Evolutionary conservation across 2,329 filamentous ascomycete species (phyloP), one percentile per base, ranked within the genome.

Genomic region (Ilyonectria sp.): DNA sequence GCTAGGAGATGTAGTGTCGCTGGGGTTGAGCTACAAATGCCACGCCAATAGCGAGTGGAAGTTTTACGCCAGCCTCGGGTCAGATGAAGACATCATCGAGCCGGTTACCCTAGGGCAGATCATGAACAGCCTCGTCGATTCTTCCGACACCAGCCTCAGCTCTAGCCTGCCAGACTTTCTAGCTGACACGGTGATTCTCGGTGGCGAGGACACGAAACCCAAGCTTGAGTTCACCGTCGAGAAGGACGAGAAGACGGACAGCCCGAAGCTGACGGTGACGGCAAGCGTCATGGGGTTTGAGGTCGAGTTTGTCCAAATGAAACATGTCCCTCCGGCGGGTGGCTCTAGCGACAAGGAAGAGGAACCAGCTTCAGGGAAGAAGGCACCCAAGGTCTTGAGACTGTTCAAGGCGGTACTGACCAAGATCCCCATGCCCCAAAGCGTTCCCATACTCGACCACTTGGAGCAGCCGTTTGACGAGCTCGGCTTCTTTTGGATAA

Each of bases 381-480:
- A 46, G 43, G n/a, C 43, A 7, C n/a, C 9, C 43, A 21, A 46
- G 43, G 43, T 46, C n/a, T 46, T 46, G 43, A 53, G 72, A 3
- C 31, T 74, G 3, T 65, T 74, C 50, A 66, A 74, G 69, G 31
- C 60, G 6, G 43, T 46, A 7, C 43, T 46, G n/a, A 46, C n/a
- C 43, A 23, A 46, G 43, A 46, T 46, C 3, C 43, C n/a, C 19
- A 46, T 46, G 43, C 43, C 43, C 43, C 9, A 46, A 19, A 68
- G 75, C 7, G 59, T 81, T 11, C 77, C 77, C 1, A 46, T 80
- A 1, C 67, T 81, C 9, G 79, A 79, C 1, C 67, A 71, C 15
- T 26, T 82, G 8, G 63, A 63, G 2, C 79, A 80, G 62, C 80
- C 79, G 1, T 75, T 82, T 35, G 79, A 82, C 37, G 79, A 80